phyloP scores from a whole-genome alignment of 129 eudicot species.

The sunflower (Helianthus annuus) region HanXRQr2.0-SUNRISE NC_035447.2:45986729-45987228 shows the following conservation, averaged over 20 bases:
- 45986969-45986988: conserved; percentile 40
- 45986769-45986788: not conserved
- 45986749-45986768: conserved; percentile 8
- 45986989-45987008: conserved; percentile 25
- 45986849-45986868: conserved; percentile 19
- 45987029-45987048: conserved; percentile 40
- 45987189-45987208: conserved; percentile 91
- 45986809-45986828: conserved; percentile 9
- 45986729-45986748: conserved; percentile 1
- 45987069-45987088: conserved; percentile 55
- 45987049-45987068: conserved; percentile 36
- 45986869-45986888: conserved; percentile 47
- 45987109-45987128: conserved; percentile 30
- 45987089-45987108: conserved; percentile 35
- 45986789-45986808: not conserved
- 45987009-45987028: conserved; percentile 39
- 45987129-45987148: conserved; percentile 43
- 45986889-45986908: conserved; percentile 57
- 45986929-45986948: conserved; percentile 53
- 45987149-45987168: conserved; percentile 84
- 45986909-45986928: conserved; percentile 64
- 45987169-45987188: conserved; percentile 96
- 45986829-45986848: not conserved
- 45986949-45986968: conserved; percentile 42
- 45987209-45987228: conserved; percentile 92